Evolutionary conservation across 805 yeast species (phyloP), one percentile per base, ranked within the genome.

Genomic region (Priceomyces haplophilus): DNA sequence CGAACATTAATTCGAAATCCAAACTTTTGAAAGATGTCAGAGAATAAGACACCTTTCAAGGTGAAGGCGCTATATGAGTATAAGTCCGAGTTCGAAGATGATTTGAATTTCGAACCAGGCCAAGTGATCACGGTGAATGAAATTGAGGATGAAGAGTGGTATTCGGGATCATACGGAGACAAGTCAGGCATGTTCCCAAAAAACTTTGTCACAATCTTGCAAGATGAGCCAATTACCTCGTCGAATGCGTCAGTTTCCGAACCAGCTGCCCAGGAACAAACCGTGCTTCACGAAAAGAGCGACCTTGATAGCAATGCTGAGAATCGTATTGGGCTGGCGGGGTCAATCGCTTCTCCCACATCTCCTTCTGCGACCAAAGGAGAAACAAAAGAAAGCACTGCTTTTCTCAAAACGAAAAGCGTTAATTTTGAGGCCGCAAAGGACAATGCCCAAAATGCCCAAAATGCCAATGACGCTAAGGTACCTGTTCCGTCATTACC

Each of bases 91-190:
- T 88, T 80, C 49, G 88, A 82, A 21, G 98, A 93, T 59, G 99
- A 91, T 61, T 74, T 91, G 58, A 71, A 76, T 25, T 90, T 91
- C 53, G 60, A 62, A 0, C 78, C 69, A 3, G 90, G 85, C 16
- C 88, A 85, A 59, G 50, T 76, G 21, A 83, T 91, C 50, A 78
- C 80, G 3, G 97, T 91, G 20, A 80, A 83, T 4, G 80, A 78
- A 30, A 72, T 87, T 41, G 96, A 88, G 52, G 97, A 91, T 61
- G 95, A 82, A 5, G 96, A 90, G 49, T 93, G 98, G 98, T 85
- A 79, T 57, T 69, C 76, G 31, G 99, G 99, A 3, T 66, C 72
- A 3, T 85, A 76, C 53, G 66, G 67, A 24, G 87, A 87, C 4
- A 63, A 66, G 35, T 63, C 76, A 16, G 99, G 99, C 6, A 82